Evolutionary conservation across 2,329 filamentous ascomycete species (phyloP).

Genomic region (Lasiodiplodia gonubiensis): DNA sequence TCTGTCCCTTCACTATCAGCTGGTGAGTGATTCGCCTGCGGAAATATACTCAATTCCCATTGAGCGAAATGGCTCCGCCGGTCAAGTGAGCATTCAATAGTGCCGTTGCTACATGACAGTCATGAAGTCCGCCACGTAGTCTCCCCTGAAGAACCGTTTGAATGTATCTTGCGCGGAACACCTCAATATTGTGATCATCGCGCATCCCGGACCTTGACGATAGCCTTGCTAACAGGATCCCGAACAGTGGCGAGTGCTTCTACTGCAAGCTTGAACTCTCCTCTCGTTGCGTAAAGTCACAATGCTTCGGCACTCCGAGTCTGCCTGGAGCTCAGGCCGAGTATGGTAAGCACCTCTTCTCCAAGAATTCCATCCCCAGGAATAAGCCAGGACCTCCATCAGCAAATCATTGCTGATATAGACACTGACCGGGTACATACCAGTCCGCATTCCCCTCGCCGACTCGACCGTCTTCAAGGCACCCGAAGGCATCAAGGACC

Average conservation of each 20-base stretch:
- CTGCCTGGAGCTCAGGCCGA: constrained; percentile 84
- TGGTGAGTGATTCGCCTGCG: not conserved
- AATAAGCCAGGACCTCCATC: not conserved
- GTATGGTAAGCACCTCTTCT: constrained; percentile 56
- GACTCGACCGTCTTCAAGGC: constrained; percentile 79
- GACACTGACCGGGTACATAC: not conserved
- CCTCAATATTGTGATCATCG: not conserved
- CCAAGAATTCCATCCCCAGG: not conserved
- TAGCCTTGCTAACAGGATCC: constrained; percentile 17
- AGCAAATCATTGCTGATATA: not conserved
- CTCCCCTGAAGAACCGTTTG: too few relatives aligned
- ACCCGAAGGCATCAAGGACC: constrained; percentile 72
- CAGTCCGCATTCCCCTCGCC: constrained; percentile 73
- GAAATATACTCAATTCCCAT: too few relatives aligned
- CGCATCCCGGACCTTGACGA: not conserved
- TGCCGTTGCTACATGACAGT: too few relatives aligned
- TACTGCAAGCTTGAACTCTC: constrained; percentile 81
- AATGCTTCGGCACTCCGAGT: constrained; percentile 72
- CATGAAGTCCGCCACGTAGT: too few relatives aligned
- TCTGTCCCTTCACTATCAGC: constrained; percentile 74
- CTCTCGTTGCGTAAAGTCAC: constrained; percentile 73
- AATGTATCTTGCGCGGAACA: not conserved
- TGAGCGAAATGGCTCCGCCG: constrained; percentile 29
- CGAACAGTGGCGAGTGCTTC: constrained; percentile 68
- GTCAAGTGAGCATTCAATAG: too few relatives aligned